Base-by-base conservation (phyloP, 208 protist genomes). In the Crithidia mellificae region DNA sequence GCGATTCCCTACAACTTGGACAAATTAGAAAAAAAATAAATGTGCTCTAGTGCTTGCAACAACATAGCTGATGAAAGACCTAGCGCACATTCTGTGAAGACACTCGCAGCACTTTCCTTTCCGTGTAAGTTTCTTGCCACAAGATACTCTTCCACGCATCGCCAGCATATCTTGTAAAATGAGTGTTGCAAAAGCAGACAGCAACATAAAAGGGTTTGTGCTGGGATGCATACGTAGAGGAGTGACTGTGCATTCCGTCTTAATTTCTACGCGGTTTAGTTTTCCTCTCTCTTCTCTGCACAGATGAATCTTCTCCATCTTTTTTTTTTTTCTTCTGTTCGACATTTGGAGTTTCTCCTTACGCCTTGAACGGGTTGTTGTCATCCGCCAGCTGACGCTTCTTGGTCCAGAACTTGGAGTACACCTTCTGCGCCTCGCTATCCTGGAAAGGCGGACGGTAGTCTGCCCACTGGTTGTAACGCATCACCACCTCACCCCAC, bases 401-500 rank as follows among this genome's bases (percentile, higher is more conserved):
- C 78, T 87, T 87, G 20, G 85, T 93, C 91, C 91, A 96, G 78
- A 83, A 93, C 78, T 91, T 92, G 46, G 53, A 81, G 80, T 91
- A 96, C 66, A 67, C 82, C 63, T 75, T 80, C 75, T 88, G 78
- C 32, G 88, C 77, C 12, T 72, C 77, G 59, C 73, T 78, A 59
- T 91, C 84, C 56, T 91, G 79, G 66, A 96, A 96, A 12, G 91
- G 84, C 22, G 85, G 75, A 72, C 91, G 86, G 80, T 96, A 94
- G 24, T 90, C 84, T 43, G 87, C 47, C 87, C 88, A 96, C 76
- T 91, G 84, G 56, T 86, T 80, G 85, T 94, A 96, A 53, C 91
- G 91, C 69, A 91, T 73, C 54, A 92, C 76, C 55, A 96, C 91
- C 58, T 96, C 88, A 36, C 91, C 91, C 91, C 91, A 96, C 14